Evolutionary conservation across 139 green algal genomes (phyloP), one percentile per base, ranked within the genome.

Genomic region (Micractinium sp.): DNA sequence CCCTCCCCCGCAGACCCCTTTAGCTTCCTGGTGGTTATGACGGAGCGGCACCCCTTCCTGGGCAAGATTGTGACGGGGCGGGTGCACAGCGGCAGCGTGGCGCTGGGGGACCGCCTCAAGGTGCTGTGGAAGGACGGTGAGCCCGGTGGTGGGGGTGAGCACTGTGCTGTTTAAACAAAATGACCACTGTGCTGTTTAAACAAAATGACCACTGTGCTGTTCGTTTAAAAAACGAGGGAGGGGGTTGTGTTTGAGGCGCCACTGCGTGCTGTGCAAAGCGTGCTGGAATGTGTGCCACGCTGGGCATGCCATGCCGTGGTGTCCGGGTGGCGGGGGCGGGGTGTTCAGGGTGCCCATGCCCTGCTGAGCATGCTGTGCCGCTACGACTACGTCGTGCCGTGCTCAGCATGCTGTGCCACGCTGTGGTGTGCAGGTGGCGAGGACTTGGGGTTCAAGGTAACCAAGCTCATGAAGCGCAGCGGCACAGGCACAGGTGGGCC

Each of bases 11-110:
- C 87, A 14, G 87, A 81, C 16, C 94, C 94, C 3, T 98, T 98
- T 82, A 41, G 88, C 18, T 94, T 99, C 90, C 92, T 95, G 82
- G 96, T 98, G 74, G 93, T 95, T n/a, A 97, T 98, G 94, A 94
- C 97, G 18, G 96, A 98, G 84, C 89, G 92, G n/a, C 60, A 98
- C 88, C 84, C 93, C 23, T 98, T 96, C 78, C 82, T 98, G 0
- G 97, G 97, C 20, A 91, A 94, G 47, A 91, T 98, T 7, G 93
- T 95, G 23, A 98, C 96, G 31, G 97, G 97, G 27, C 94, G 96
- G 2, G 90, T 99, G 1, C 88, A 89, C 0, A 94, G 91, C 18
- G 97, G 97, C 47, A 81, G 66, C 27, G 91, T 94, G 33, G 86
- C 77, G 0, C 77, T 97, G 3, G 95, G 95, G 22, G 96, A 98